phyloP scores from a whole-genome alignment of 352 stramenopile species.

The Bremia lactucae region DNA sequence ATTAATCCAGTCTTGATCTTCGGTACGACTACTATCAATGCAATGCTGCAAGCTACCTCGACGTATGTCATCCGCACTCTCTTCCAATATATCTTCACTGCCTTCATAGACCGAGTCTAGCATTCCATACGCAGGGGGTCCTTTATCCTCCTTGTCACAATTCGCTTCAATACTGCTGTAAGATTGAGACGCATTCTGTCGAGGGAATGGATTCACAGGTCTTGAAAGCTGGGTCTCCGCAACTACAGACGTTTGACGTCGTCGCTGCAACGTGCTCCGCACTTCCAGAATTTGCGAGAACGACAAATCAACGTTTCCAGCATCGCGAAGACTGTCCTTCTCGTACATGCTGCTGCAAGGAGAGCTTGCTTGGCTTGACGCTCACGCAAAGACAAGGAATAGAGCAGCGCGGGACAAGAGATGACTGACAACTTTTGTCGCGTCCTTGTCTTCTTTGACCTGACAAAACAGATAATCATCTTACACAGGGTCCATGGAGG shows the following conservation, averaged over 20 bases:
- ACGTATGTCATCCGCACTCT: constrained; percentile 9
- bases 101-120: constrained; percentile 52
- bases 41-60: constrained; percentile 1
- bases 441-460: constrained; percentile 5
- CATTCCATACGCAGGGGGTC: constrained; percentile 23
- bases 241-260: constrained; percentile 14
- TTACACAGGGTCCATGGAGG: constrained; percentile 4
- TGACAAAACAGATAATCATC: constrained; percentile 10
- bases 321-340: constrained; percentile 22
- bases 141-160: constrained; percentile 9
- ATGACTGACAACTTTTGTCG: constrained; percentile 2
- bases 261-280: constrained; percentile 33
- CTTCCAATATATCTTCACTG: constrained; percentile 31
- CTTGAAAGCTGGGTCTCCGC: not conserved
- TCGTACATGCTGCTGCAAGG: no score
- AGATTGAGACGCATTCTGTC: constrained; percentile 5
- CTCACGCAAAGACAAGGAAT: no score
- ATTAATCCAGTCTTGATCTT: constrained; percentile 59
- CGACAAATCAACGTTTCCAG: constrained; percentile 45
- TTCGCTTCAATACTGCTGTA: constrained; percentile 8
- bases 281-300: constrained; percentile 77
- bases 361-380: no score
- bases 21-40: constrained; percentile 22
- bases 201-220: constrained; percentile 1
- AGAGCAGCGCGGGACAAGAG: no score